Conservation (phyloP, 371 early-diverging fungal species). For the Actinomortierella wolfii region DNA sequence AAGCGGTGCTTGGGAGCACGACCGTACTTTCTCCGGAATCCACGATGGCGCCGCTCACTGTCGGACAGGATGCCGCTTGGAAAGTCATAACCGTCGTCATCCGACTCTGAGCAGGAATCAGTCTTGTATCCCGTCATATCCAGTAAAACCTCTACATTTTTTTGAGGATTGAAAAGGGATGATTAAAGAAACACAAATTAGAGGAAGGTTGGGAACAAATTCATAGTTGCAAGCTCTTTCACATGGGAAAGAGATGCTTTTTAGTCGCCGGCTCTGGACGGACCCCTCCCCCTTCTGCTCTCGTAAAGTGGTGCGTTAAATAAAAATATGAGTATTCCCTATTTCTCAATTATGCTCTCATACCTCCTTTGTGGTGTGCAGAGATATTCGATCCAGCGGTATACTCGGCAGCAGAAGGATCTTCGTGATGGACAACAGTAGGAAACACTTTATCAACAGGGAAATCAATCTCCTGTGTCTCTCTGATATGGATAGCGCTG, state of each 20-base stretch:
- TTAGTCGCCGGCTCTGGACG: no score
- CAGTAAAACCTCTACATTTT: conserved; percentile 36
- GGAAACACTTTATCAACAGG: conserved; percentile 33
- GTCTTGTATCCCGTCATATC: conserved; percentile 47
- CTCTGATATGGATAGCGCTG: not conserved
- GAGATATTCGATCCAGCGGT: no score
- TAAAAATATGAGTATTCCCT: no score
- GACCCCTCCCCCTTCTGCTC: no score
- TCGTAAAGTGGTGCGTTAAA: no score
- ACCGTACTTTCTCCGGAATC: conserved; percentile 24
- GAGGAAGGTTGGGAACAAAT: not conserved
- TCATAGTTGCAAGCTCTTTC: not conserved
- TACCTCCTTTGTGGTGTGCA: no score
- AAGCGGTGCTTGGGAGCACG: conserved; percentile 12
- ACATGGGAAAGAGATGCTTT: no score
- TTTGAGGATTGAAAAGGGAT: not conserved
- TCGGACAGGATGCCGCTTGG: conserved; percentile 42
- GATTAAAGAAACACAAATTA: not conserved
- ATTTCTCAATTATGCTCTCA: no score
- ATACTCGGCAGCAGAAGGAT: no score
- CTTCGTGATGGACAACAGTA: conserved; percentile 24
- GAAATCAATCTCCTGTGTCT: conserved; percentile 2
- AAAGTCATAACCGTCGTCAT: conserved; percentile 22
- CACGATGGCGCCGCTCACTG: conserved; percentile 32
- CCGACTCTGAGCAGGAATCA: conserved; percentile 33